These are phyloP conservation scores for Lophium mytilinum DNA, from an alignment of 495 filamentous ascomycete species.

Conservation along the genomic window DNA sequence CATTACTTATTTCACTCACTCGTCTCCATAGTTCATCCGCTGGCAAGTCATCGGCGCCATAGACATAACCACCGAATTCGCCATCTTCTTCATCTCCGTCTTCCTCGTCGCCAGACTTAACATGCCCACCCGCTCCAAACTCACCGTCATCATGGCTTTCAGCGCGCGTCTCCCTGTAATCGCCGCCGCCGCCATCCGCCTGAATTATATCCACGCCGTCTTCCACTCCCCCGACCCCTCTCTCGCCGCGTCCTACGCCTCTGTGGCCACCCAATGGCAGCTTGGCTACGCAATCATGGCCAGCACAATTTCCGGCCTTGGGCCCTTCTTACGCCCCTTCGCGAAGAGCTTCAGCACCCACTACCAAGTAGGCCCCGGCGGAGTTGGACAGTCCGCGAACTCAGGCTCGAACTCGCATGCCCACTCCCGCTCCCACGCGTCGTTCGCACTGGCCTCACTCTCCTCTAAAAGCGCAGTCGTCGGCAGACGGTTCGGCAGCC, in stretches of 20 bases:
- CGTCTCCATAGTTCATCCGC: conserved; percentile 2
- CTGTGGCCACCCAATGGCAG: conserved; percentile 17
- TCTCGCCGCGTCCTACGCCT: conserved; percentile 4
- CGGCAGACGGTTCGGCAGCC: too few species aligned
- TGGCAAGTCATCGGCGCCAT: conserved; percentile 14
- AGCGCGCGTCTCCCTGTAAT: conserved; percentile 13
- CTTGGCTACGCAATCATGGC: conserved; percentile 20
- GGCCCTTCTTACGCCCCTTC: conserved; percentile 19
- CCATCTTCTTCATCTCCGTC: conserved; percentile 15
- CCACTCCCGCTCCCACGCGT: not conserved
- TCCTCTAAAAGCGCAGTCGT: too few species aligned
- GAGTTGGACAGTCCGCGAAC: not conserved
- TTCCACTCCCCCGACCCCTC: conserved; percentile 3
- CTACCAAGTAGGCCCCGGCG: not conserved
- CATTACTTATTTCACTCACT: not conserved
- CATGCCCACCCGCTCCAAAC: conserved; percentile 8
- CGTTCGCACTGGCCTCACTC: not conserved
- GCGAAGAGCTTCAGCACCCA: not conserved
- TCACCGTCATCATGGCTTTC: conserved; percentile 14
- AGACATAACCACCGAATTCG: conserved; percentile 16
- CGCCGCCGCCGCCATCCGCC: conserved; percentile 4
- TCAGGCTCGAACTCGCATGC: not conserved
- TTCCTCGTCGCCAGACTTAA: conserved; percentile 11
- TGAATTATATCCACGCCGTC: conserved; percentile 4
- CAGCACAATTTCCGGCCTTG: conserved; percentile 11